Percentiles rank a stretch among this genome's conserved stretches.
Evolutionary conservation across 495 filamentous ascomycete species (phyloP).

Genomic region (Aspergillus olivimuriae): DNA sequence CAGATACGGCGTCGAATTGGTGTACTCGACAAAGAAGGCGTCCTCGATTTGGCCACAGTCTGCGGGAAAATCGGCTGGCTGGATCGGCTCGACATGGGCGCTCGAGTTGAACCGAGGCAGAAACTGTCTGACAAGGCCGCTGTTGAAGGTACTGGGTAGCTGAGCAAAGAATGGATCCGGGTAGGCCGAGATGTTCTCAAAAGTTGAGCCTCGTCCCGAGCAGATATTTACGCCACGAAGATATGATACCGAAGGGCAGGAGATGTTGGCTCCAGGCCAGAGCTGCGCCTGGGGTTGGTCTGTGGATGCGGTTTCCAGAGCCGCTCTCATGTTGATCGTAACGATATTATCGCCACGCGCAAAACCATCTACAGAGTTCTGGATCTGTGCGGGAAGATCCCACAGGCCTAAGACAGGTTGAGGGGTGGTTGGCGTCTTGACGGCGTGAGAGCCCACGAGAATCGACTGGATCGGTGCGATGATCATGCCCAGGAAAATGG

Average conservation of each 20-base stretch:
- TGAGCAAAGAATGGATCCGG: constrained; percentile 17
- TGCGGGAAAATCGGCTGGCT: constrained; percentile 10
- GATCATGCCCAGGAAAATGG: constrained; percentile 14
- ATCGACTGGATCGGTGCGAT: constrained; percentile 19
- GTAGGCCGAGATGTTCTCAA: constrained; percentile 10
- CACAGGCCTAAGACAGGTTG: not conserved
- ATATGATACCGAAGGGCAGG: not conserved
- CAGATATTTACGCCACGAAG: not conserved
- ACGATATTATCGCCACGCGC: not conserved
- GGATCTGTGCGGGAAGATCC: not conserved
- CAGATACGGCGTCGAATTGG: not conserved
- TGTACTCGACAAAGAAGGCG: constrained; percentile 14
- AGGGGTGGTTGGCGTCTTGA: constrained; percentile 14
- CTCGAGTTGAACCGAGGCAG: constrained; percentile 24
- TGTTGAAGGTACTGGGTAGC: constrained; percentile 14
- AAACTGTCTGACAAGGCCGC: constrained; percentile 24
- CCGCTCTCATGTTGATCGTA: not conserved
- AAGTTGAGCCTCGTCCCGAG: not conserved
- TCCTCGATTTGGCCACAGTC: constrained; percentile 12
- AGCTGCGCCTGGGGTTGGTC: constrained; percentile 10
- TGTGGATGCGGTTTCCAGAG: constrained; percentile 3
- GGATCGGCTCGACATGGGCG: constrained; percentile 14
- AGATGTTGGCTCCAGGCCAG: constrained; percentile 7
- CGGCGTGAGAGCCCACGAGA: constrained; percentile 10
- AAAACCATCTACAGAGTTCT: not conserved